Percentiles rank a stretch among this genome's conserved stretches.
These are phyloP conservation scores for Lachancea sp. DNA, from an alignment of 805 yeast genomes.

Conservation along the genomic window DNA sequence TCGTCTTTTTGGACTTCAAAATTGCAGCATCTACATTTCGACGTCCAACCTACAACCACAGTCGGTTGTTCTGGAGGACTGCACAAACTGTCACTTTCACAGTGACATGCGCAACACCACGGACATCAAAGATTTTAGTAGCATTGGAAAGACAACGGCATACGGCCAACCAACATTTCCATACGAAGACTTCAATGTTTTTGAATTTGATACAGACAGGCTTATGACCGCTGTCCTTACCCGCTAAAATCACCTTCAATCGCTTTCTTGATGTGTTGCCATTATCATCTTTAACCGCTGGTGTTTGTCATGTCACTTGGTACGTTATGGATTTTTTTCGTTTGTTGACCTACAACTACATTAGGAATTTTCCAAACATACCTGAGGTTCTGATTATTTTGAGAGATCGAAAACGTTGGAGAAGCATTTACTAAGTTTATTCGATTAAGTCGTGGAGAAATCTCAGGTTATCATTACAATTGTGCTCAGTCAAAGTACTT, in stretches of 20 bases:
- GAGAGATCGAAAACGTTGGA: neutral
- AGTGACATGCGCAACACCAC: conserved; percentile 11
- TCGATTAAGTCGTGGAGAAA: too few species aligned
- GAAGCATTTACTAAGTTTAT: neutral
- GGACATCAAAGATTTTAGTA: conserved; percentile 23
- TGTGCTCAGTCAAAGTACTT: too few species aligned
- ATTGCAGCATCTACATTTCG: conserved; percentile 20
- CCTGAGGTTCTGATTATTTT: too few species aligned
- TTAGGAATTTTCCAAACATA: neutral
- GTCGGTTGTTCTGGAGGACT: conserved; percentile 25
- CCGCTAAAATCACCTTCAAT: too few species aligned
- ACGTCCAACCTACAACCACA: conserved; percentile 11
- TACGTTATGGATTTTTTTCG: too few species aligned
- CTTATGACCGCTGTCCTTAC: neutral
- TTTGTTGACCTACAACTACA: neutral
- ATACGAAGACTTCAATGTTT: neutral
- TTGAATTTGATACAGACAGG: neutral
- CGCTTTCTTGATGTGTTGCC: too few species aligned
- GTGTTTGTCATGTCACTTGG: neutral
- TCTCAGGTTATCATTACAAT: too few species aligned
- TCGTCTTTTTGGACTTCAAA: conserved; percentile 19
- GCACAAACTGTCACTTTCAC: conserved; percentile 20
- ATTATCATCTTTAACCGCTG: neutral
- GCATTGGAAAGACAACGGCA: conserved; percentile 7
- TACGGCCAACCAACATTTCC: neutral